A percentile compares a stretch with the other conserved stretches of the same genome.
Evolutionary conservation across 805 yeast genomes (phyloP).

Genomic region (Babjeviella inositovora): DNA sequence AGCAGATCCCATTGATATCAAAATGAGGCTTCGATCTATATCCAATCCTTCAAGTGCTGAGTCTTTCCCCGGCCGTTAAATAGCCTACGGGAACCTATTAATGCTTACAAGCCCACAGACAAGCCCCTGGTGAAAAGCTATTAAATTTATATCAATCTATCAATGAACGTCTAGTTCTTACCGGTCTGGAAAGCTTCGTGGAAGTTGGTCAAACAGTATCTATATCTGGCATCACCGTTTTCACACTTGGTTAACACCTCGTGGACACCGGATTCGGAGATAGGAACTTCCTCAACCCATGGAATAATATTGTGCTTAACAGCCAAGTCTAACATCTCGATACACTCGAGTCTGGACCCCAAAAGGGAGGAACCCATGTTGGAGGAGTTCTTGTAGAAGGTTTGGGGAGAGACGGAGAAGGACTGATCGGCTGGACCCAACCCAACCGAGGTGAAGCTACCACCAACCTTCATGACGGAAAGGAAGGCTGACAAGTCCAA

Average conservation of each 20-base stretch:
- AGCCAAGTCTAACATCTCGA: constrained; percentile 25
- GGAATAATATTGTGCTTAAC: constrained; percentile 27
- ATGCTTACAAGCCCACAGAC: too few relatives aligned
- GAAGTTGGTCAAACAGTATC: constrained; percentile 32
- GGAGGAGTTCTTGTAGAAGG: constrained; percentile 29
- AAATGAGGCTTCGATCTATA: too few relatives aligned
- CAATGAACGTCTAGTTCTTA: too few relatives aligned
- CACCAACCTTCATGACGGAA: constrained; percentile 15
- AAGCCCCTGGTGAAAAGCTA: too few relatives aligned
- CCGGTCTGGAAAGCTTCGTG: constrained; percentile 21
- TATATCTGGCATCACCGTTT: constrained; percentile 31
- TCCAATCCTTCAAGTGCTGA: too few relatives aligned
- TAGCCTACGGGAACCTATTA: too few relatives aligned
- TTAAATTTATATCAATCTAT: too few relatives aligned
- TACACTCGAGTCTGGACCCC: constrained; percentile 29
- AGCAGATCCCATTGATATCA: too few relatives aligned
- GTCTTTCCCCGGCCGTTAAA: too few relatives aligned
- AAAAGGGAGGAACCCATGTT: constrained; percentile 26
- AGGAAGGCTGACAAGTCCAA: constrained; percentile 15
- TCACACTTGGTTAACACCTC: constrained; percentile 25
- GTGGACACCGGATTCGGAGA: constrained; percentile 22
- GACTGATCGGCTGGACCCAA: too few relatives aligned
- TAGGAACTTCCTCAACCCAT: constrained; percentile 32
- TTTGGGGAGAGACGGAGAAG: constrained; percentile 34
- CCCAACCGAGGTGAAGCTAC: constrained; percentile 29